Evolutionary conservation across 768 basidiomycete genomes (phyloP).

Genomic region (Melanogaster broomeanus): DNA sequence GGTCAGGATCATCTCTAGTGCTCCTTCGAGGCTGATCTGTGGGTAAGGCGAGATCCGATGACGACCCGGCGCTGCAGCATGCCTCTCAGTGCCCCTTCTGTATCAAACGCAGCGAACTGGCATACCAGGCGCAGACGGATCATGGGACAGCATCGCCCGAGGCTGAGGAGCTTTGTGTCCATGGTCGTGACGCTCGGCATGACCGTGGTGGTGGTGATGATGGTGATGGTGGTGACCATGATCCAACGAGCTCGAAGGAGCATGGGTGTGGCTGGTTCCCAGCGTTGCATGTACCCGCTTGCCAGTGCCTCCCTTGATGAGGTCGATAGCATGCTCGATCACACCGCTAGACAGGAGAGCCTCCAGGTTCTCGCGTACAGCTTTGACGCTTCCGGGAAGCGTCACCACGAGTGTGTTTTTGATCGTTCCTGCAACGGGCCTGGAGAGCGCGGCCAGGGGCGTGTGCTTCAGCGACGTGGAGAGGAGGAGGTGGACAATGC

Average conservation of each 20-base stretch:
- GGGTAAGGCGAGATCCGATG: conserved; percentile 80
- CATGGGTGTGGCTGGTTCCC: conserved; percentile 32
- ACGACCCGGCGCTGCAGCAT: conserved; percentile 58
- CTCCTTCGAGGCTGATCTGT: conserved; percentile 64
- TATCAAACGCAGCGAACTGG: not conserved
- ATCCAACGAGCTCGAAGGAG: conserved; percentile 16
- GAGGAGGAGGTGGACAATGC: conserved; percentile 74
- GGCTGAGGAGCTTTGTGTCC: conserved; percentile 53
- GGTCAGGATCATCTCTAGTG: conserved; percentile 55
- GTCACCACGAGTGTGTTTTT: conserved; percentile 70
- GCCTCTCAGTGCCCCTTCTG: not conserved
- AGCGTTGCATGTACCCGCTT: conserved; percentile 55
- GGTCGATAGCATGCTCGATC: conserved; percentile 69
- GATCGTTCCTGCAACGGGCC: conserved; percentile 79
- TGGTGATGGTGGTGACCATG: conserved; percentile 24
- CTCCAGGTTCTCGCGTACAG: conserved; percentile 76
- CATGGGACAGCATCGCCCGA: conserved; percentile 61
- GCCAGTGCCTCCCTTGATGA: conserved; percentile 70
- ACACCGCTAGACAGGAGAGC: conserved; percentile 60
- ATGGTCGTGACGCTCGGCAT: conserved; percentile 41
- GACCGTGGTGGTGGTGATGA: conserved; percentile 40
- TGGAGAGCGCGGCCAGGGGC: conserved; percentile 77
- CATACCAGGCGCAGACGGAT: conserved; percentile 68
- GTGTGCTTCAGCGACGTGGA: conserved; percentile 71
- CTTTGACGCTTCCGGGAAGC: conserved; percentile 84